These are phyloP conservation scores for Aspergillus fumigatiaffinis DNA, from an alignment of 2,329 filamentous ascomycete species.

Conservation along the genomic window DNA sequence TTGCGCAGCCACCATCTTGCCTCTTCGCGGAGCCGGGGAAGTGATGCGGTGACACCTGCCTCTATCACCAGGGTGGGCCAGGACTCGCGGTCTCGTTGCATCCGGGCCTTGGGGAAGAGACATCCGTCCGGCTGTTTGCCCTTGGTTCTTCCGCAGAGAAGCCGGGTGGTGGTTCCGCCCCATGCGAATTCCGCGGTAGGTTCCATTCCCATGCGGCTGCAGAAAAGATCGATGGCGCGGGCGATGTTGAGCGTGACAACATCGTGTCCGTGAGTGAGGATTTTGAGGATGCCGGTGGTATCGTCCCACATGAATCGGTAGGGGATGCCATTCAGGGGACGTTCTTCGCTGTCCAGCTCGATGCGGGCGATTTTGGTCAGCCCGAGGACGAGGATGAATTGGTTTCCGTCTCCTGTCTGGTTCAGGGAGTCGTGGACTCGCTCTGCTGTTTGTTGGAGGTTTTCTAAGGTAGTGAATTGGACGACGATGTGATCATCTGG, in stretches of 20 bases:
- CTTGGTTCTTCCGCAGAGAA: neutral
- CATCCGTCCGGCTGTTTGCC: neutral
- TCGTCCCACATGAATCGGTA: neutral
- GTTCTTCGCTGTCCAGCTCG: neutral
- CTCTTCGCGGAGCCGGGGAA: neutral
- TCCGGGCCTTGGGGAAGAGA: constrained; percentile 6
- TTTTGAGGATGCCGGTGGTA: neutral
- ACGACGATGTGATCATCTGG: neutral
- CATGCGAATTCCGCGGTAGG: neutral
- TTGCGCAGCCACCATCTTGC: constrained; percentile 1
- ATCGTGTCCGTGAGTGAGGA: neutral
- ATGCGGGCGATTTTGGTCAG: neutral
- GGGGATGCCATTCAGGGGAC: neutral
- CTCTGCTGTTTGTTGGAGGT: neutral
- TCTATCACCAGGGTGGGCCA: constrained; percentile 1
- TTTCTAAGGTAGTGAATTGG: neutral
- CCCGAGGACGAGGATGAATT: neutral
- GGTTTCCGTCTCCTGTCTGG: neutral
- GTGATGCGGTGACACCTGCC: neutral
- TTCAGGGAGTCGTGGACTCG: neutral
- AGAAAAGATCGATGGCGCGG: neutral
- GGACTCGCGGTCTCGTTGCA: neutral
- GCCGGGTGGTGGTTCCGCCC: neutral
- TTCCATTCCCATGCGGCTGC: neutral
- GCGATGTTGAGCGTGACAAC: neutral